Conservation (phyloP, 179 eudicot species). For the Silene noctiflora region DNA sequence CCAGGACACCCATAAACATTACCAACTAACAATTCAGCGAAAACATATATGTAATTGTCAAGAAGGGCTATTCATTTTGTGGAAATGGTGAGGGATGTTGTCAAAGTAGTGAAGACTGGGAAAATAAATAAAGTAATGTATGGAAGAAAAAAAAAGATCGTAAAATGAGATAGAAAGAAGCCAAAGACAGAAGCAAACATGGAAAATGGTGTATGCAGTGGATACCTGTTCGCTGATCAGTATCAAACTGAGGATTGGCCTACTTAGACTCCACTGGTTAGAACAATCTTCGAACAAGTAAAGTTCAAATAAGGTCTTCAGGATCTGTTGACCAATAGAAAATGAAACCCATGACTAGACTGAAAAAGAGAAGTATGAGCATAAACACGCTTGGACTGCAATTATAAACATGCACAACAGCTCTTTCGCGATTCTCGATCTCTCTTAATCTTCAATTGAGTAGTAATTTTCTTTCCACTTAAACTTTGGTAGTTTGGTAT, state of each 20-base stretch:
- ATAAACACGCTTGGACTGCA: background rate
- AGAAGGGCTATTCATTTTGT: no score
- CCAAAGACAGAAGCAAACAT: background rate
- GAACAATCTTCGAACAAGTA: conserved; percentile 81
- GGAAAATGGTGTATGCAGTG: conserved; percentile 1
- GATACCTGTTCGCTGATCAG: conserved; percentile 87
- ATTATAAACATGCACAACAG: background rate
- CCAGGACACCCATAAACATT: no score
- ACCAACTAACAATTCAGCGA: no score
- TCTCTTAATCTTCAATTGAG: background rate
- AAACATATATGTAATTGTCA: no score
- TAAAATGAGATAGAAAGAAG: conserved; percentile 1
- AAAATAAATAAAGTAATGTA: no score
- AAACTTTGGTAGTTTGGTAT: background rate
- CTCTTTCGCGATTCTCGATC: conserved; percentile 9
- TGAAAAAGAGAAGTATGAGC: conserved; percentile 8
- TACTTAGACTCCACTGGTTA: conserved; percentile 97
- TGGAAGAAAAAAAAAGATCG: background rate
- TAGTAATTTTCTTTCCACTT: background rate
- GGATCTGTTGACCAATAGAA: conserved; percentile 48
- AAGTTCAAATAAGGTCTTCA: conserved; percentile 91
- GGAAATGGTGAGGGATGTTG: no score
- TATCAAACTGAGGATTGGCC: conserved; percentile 91
- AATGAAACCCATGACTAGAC: background rate
- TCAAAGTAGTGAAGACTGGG: no score